Conservation (phyloP, 176 grass and related monocot species). For the Aegilops longissima region DNA sequence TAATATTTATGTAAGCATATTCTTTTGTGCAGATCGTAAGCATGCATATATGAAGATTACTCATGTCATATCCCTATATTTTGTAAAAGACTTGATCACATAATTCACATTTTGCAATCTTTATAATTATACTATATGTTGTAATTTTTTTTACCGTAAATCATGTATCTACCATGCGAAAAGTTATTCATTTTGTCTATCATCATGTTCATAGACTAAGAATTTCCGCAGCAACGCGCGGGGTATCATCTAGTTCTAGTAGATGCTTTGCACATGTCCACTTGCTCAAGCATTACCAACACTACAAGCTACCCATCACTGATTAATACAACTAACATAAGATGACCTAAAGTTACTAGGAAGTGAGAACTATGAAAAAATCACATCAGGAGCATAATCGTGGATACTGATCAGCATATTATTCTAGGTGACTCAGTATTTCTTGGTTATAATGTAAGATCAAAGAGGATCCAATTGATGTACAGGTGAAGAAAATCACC, state of each 20-base stretch:
- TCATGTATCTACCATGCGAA: no score
- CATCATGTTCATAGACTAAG: no score
- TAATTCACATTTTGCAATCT: no score
- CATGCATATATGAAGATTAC: no score
- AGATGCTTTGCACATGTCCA: constrained; percentile 20
- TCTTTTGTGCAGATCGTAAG: no score
- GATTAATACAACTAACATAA: background rate
- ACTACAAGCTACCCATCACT: constrained; percentile 4
- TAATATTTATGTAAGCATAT: no score
- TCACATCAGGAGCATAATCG: background rate
- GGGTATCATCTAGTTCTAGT: background rate
- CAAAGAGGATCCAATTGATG: background rate
- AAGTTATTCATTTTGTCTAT: no score
- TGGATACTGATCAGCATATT: background rate
- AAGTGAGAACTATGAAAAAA: background rate
- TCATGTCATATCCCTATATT: no score
- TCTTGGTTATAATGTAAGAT: background rate
- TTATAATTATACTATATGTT: no score
- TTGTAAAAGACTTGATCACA: no score
- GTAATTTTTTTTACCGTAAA: no score
- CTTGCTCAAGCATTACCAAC: constrained; percentile 33
- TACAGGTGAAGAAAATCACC: background rate
- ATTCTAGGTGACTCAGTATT: constrained; percentile 3
- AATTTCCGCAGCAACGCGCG: no score
- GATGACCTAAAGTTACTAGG: background rate